These are phyloP conservation scores for Lonicera japonica DNA, from an alignment of 129 eudicot species.

Conservation along the genomic window DNA sequence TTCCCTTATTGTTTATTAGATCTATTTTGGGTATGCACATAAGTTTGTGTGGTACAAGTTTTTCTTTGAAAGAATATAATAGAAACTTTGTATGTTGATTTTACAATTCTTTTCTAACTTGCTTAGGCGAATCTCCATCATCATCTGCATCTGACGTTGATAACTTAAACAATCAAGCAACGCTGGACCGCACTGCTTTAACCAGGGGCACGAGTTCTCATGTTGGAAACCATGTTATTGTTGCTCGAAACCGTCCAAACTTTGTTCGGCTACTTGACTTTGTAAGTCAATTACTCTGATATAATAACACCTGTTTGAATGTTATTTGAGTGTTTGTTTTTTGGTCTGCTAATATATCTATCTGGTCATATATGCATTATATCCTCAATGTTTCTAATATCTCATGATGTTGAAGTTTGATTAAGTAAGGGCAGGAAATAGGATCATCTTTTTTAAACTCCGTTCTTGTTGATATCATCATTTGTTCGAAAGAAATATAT, in stretches of 20 bases:
- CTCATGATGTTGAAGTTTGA: no score
- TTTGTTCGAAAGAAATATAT: no score
- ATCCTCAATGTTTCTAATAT: no score
- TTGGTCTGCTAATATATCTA: neutral
- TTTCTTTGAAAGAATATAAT: neutral
- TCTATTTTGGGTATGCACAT: no score
- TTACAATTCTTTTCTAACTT: neutral
- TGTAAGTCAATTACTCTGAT: slow-evolving; percentile 51
- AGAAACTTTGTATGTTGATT: neutral
- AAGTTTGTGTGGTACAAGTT: neutral
- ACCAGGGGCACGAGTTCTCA: slow-evolving; percentile 40
- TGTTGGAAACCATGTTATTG: slow-evolving; percentile 39
- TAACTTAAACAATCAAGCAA: slow-evolving; percentile 61
- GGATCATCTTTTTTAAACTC: no score
- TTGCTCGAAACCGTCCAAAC: slow-evolving; percentile 51
- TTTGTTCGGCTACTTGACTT: slow-evolving; percentile 69
- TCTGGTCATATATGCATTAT: no score
- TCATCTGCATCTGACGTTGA: slow-evolving; percentile 98
- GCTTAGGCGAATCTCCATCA: slow-evolving; percentile 90
- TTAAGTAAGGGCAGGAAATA: no score
- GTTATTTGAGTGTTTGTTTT: neutral
- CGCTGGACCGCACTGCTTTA: slow-evolving; percentile 38
- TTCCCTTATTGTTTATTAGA: neutral
- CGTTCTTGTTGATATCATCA: no score
- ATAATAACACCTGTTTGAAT: neutral